Base-by-base conservation (phyloP, 2,329 filamentous ascomycete species). In the Microdochium bolleyi region DNA sequence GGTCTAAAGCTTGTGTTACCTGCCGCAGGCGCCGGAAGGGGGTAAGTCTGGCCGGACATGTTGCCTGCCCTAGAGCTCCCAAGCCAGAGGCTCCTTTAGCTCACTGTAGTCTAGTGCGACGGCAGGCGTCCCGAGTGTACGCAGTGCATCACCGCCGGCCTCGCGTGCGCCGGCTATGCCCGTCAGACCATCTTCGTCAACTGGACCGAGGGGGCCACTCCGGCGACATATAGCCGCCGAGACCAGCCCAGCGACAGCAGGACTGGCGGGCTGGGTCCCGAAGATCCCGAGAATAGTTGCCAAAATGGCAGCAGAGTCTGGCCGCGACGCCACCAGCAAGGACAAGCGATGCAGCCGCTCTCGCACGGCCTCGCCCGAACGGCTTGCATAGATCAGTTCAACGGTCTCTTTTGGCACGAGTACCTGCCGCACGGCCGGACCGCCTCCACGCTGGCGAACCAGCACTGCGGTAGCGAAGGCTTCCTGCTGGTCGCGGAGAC, bases 21-120 rank as follows among this genome's bases (percentile, higher is more conserved):
- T 58, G 58, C 49, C 53, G 56, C 9, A 54, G 49, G 22, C 55
- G 56, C 14, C 58, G 58, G 51, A 60, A 60, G 44, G 58, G 57
- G 41, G 58, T 60, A 48, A 51, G 58, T 54, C 2, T 30, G 10
- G 9, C n/a, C 10, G 27, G n/a, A n/a, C n/a, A n/a, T n/a, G n/a
- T n/a, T n/a, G n/a, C n/a, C n/a, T 8, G n/a, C 10, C 16, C 8
- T 14, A 38, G 13, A 14, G 7, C 14, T 19, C 34, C 16, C 13
- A 38, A 16, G 9, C 19, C 44, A 22, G 5, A 24, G 10, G 38
- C 27, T 49, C 9, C 32, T 22, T 19, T 16, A 9, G 10, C 13
- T 41, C 14, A 34, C 22, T 14, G n/a, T n/a, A n/a, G n/a, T 14
- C 14, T 44, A 60, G 58, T 60, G 58, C 27, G 58, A 58, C 46